Conservation (phyloP, 1,139 yeast species). For the Keqinozyma sinolaborantium region DNA sequence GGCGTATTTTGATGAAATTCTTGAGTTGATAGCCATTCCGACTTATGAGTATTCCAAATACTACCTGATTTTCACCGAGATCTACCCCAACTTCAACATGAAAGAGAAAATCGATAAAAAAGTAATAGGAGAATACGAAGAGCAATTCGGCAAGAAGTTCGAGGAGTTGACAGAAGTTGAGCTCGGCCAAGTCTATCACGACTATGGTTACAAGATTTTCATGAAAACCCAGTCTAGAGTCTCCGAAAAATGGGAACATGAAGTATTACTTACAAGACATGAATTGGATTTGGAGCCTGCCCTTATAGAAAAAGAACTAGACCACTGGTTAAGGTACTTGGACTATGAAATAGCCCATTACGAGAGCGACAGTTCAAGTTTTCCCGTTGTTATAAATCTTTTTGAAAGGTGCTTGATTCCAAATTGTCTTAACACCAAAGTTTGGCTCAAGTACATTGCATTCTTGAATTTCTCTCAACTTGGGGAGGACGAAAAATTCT, state of each 20-base stretch:
- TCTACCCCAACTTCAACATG: constrained; percentile 31
- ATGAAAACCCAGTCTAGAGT: constrained; percentile 47
- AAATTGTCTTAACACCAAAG: constrained; percentile 40
- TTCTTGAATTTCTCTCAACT: constrained; percentile 23
- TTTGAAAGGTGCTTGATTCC: constrained; percentile 65
- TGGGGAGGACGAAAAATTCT: constrained; percentile 16
- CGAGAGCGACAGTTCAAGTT: constrained; percentile 2
- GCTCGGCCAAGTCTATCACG: constrained; percentile 37
- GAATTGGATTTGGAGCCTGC: constrained; percentile 35
- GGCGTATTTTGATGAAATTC: constrained; percentile 33
- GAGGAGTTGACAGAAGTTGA: constrained; percentile 27
- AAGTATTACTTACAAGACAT: constrained; percentile 44
- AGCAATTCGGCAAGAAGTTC: constrained; percentile 17
- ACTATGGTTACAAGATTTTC: constrained; percentile 39
- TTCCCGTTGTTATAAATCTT: constrained; percentile 21
- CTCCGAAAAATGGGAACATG: constrained; percentile 58
- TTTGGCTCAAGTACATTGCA: constrained; percentile 60
- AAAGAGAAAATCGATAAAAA: constrained; percentile 26
- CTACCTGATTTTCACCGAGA: constrained; percentile 46
- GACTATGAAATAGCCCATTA: constrained; percentile 32
- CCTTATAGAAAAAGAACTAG: constrained; percentile 27
- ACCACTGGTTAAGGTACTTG: constrained; percentile 52
- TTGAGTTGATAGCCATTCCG: constrained; percentile 49
- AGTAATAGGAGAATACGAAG: constrained; percentile 16
- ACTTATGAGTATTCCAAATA: constrained; percentile 69